Conservation (phyloP, 768 basidiomycete genomes). For the Leccinum subgranulosum region DNA sequence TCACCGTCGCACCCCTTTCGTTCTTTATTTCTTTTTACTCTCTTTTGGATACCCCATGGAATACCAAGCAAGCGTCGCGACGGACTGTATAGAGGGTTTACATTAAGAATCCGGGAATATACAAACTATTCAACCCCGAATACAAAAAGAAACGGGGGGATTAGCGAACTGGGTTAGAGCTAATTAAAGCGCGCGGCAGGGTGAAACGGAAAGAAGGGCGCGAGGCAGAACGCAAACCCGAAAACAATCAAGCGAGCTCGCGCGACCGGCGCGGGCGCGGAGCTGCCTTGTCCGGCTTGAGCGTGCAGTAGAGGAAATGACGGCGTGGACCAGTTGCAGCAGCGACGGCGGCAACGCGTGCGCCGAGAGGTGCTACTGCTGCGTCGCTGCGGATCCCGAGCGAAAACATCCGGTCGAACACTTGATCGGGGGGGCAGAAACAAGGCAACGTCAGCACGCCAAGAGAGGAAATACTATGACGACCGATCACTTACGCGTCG, state of each 20-base stretch:
- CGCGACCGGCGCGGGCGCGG: conserved; percentile 46
- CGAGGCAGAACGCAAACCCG: neutral
- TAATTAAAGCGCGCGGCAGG: neutral
- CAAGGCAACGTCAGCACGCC: neutral
- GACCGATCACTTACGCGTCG: conserved; percentile 54
- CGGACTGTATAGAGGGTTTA: conserved; percentile 13
- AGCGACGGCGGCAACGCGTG: conserved; percentile 62
- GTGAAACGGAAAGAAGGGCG: neutral
- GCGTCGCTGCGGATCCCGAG: conserved; percentile 75
- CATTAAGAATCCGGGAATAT: conserved; percentile 14
- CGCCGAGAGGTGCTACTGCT: conserved; percentile 54
- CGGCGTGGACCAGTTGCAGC: conserved; percentile 72
- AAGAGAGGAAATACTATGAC: neutral
- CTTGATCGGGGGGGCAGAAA: conserved; percentile 41
- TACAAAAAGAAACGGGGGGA: neutral
- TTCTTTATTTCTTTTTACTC: neutral
- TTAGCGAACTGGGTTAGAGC: neutral
- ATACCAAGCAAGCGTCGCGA: conserved; percentile 4
- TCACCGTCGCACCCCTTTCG: neutral
- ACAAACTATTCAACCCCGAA: conserved; percentile 11
- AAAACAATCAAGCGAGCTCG: conserved; percentile 23
- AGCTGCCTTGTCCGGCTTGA: conserved; percentile 55
- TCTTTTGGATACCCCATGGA: conserved; percentile 20
- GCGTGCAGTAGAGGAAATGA: conserved; percentile 79
- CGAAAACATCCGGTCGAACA: conserved; percentile 89